Evolutionary conservation across 1,139 yeast species (phyloP).

Genomic region (Debaryomyces sp.): DNA sequence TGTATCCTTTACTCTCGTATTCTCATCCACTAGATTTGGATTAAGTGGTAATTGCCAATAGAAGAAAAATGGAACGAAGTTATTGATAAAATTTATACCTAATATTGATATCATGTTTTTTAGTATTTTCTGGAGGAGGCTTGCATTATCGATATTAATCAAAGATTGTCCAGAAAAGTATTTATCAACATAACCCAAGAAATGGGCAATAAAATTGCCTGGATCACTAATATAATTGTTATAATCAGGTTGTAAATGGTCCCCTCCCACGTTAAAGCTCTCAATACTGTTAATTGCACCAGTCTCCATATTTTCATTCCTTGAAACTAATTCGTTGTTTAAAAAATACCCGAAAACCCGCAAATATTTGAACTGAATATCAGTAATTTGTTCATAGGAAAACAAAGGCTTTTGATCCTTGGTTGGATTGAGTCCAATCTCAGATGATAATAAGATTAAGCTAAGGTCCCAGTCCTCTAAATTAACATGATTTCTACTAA

Average conservation of each 20-base stretch:
- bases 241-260: slow-evolving; percentile 37
- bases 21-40: slow-evolving; percentile 14
- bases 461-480: slow-evolving; percentile 49
- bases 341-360: slow-evolving; percentile 38
- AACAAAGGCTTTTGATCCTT: slow-evolving; percentile 18
- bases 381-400: slow-evolving; percentile 26
- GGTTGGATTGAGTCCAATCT: slow-evolving; percentile 20
- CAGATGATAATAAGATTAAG: slow-evolving; percentile 37
- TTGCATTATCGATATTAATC: slow-evolving; percentile 24
- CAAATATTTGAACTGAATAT: slow-evolving; percentile 37
- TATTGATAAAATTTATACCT: slow-evolving; percentile 50
- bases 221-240: slow-evolving; percentile 39
- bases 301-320: slow-evolving; percentile 8
- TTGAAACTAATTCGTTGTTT: slow-evolving; percentile 30
- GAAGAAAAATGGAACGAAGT: slow-evolving; percentile 50
- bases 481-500: slow-evolving; percentile 43
- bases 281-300: slow-evolving; percentile 6
- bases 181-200: slow-evolving; percentile 37
- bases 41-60: slow-evolving; percentile 42
- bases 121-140: slow-evolving; percentile 28
- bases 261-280: slow-evolving; percentile 16
- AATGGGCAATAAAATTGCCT: slow-evolving; percentile 39
- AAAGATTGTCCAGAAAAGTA: slow-evolving; percentile 28
- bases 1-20: slow-evolving; percentile 32
- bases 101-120: slow-evolving; percentile 33